Evolutionary conservation across 1,284 basidiomycete genomes (phyloP).

Genomic region (Cryptococcus maquisensis): DNA sequence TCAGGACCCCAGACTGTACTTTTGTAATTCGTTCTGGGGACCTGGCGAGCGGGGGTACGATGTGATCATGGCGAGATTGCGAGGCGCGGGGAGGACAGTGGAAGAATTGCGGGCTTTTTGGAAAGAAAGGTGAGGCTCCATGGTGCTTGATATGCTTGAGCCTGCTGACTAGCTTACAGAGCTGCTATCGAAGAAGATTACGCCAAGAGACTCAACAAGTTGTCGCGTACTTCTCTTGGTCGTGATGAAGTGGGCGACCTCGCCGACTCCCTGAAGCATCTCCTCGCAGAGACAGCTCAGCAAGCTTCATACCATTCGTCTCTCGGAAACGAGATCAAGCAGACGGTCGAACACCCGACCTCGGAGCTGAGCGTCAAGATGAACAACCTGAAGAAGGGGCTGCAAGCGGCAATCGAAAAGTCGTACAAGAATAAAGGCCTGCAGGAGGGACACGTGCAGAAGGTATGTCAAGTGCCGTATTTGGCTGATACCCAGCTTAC

Average conservation of each 20-base stretch:
- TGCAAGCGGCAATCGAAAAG: conserved; percentile 75
- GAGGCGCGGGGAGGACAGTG: conserved; percentile 75
- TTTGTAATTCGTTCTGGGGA: conserved; percentile 98
- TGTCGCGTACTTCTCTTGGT: conserved; percentile 73
- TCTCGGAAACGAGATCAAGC: conserved; percentile 70
- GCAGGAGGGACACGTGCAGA: conserved; percentile 75
- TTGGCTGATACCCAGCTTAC: neutral
- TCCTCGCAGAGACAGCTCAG: conserved; percentile 77
- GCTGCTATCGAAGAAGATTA: conserved; percentile 82
- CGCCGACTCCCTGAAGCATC: conserved; percentile 68
- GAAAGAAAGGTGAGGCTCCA: conserved; percentile 71
- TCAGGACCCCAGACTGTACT: conserved; percentile 58
- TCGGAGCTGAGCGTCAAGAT: conserved; percentile 64
- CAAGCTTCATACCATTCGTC: conserved; percentile 57
- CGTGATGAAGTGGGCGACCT: conserved; percentile 88
- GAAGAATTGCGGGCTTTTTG: conserved; percentile 82
- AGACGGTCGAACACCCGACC: conserved; percentile 67
- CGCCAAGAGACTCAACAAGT: conserved; percentile 75
- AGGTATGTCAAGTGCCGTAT: conserved; percentile 51
- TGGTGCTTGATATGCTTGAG: neutral
- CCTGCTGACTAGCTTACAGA: conserved; percentile 16
- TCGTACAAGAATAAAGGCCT: conserved; percentile 78
- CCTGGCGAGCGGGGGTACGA: conserved; percentile 80
- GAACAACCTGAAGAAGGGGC: conserved; percentile 62
- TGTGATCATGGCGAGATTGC: conserved; percentile 80